Evolutionary conservation across 176 grass and related monocot species (phyloP), one percentile per base, ranked within the genome.

Genomic region (Poa annua): DNA sequence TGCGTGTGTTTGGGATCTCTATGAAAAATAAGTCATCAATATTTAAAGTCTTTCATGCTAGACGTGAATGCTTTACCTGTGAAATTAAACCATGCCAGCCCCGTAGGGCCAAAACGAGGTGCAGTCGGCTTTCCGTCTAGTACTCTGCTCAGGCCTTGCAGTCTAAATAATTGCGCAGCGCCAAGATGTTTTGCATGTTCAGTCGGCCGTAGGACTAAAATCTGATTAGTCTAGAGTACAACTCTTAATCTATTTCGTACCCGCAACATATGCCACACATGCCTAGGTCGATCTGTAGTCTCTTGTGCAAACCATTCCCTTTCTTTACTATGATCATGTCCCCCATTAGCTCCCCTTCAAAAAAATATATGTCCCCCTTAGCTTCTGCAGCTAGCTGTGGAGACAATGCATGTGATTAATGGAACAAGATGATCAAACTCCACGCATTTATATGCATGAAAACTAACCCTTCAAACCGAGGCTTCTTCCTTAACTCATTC

Each of bases 391-490:
- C 47, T 15, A 81, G 79, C 24, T 81, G 49, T 71, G 56, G 33
- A 55, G 66, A 71, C 13, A 71, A 54, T 66, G 32, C 15, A 66
- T 36, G 32, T 44, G 20, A 71, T 71, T 14, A 17, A 41, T 71
- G 35, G 35, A 82, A 71, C 80, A 72, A 45, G 36, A 45, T 59
- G 52, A 82, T 81, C 79, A 41, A 72, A 60, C 16, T 39, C 25
- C 80, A 48, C 47, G 47, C 33, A 66, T 80, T 12, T 32, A 29
- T 29, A 66, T 42, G 19, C 36, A 3, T 41, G 11, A 7, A n/a
- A 81, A 10, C 2, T 12, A 29, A 25, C 64, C 50, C 51, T 81
- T 71, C 35, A 44, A 71, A 63, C 41, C 42, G 22, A 81, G n/a
- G 14, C 36, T 29, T 6, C n/a, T 17, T 3, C 35, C 21, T 0